A percentile compares a stretch with the other conserved stretches of the same genome.
Evolutionary conservation across 306 rosid species (phyloP).

Genomic region (Acmispon strigosus): DNA sequence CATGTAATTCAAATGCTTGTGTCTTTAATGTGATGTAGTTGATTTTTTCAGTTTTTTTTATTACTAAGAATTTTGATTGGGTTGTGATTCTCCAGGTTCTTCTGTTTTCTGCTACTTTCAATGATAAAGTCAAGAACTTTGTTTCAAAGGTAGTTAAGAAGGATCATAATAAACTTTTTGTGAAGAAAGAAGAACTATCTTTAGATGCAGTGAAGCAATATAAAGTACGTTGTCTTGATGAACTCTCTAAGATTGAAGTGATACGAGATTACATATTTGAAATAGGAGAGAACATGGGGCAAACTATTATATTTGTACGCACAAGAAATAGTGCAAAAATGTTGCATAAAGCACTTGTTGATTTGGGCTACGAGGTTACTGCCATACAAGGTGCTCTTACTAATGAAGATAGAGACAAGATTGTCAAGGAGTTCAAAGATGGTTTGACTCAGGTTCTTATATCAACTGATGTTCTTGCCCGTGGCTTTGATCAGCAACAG

Average conservation of each 20-base stretch:
- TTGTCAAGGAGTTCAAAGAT: constrained; percentile 74
- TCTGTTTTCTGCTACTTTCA: constrained; percentile 89
- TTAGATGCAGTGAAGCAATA: constrained; percentile 79
- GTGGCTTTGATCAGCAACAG: constrained; percentile 92
- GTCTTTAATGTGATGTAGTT: not conserved
- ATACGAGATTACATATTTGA: constrained; percentile 66
- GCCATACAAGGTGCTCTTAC: constrained; percentile 68
- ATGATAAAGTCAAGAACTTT: constrained; percentile 69
- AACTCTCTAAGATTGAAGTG: constrained; percentile 50
- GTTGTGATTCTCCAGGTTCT: constrained; percentile 52
- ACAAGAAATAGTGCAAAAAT: constrained; percentile 58
- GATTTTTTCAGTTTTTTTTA: not conserved
- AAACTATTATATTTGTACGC: constrained; percentile 75
- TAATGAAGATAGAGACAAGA: constrained; percentile 65
- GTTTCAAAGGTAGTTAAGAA: constrained; percentile 51
- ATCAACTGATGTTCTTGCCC: constrained; percentile 75
- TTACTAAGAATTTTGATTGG: not conserved
- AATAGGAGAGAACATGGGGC: constrained; percentile 84
- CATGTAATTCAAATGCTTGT: not conserved
- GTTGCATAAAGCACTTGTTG: constrained; percentile 54
- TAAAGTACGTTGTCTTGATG: constrained; percentile 66
- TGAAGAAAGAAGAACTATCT: constrained; percentile 80
- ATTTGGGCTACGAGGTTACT: constrained; percentile 64
- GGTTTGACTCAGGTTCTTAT: constrained; percentile 78
- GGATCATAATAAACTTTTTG: constrained; percentile 72